Percentiles rank a stretch among this genome's conserved stretches.
Conservation (phyloP, 768 basidiomycete species). For the Pholiota conissans region DNA sequence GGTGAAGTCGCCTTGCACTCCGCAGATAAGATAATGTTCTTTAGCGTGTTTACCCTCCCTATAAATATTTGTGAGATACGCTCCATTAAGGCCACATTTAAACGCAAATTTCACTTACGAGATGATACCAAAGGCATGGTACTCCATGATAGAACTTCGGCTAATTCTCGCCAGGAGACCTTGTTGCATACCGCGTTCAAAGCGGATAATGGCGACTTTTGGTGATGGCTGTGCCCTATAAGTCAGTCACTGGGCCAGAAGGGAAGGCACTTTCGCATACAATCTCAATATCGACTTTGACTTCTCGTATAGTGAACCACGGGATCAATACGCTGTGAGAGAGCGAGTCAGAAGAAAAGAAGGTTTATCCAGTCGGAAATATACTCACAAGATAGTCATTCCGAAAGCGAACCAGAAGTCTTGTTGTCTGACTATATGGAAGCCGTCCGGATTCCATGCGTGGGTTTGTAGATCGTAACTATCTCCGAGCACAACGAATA, state of each 20-base stretch:
- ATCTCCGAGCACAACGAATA: constrained; percentile 70
- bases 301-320: constrained; percentile 76
- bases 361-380: neutral
- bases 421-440: constrained; percentile 64
- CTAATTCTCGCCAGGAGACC: constrained; percentile 78
- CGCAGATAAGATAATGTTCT: constrained; percentile 82
- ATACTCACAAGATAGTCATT: constrained; percentile 70
- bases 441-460: constrained; percentile 60
- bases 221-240: constrained; percentile 61
- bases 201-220: constrained; percentile 78
- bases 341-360: neutral
- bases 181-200: constrained; percentile 86
- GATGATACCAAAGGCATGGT: constrained; percentile 84
- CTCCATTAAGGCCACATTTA: neutral
- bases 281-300: constrained; percentile 76
- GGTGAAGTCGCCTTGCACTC: constrained; percentile 86
- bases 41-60: constrained; percentile 74
- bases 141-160: constrained; percentile 75
- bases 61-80: constrained; percentile 9
- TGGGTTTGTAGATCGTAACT: constrained; percentile 57
- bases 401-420: constrained; percentile 78
- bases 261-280: constrained; percentile 38
- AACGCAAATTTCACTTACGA: constrained; percentile 48
- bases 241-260: constrained; percentile 8
- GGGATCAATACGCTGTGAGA: constrained; percentile 61